Evolutionary conservation across 345 rosid species (phyloP), one percentile per base, ranked within the genome.

Genomic region (Pistacia vera): DNA sequence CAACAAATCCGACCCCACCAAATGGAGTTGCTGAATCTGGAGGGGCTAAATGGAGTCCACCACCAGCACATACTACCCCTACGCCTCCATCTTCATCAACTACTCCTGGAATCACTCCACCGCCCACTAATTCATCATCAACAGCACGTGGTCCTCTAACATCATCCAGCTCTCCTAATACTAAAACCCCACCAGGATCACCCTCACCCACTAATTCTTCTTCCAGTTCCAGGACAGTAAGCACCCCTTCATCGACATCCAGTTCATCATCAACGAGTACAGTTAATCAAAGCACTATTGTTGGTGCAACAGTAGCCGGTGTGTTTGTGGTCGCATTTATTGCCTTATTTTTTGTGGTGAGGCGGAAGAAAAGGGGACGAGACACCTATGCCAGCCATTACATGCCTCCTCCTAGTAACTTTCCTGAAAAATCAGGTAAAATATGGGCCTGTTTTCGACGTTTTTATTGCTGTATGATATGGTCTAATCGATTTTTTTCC

Each of bases 351-450:
- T 79, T 88, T 56, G 51, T 79, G 44, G 74, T 77, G n/a, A 80
- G 81, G 67, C 86, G 76, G 77, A 89, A 83, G 70, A 92, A 64
- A 51, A 92, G 83, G 79, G 86, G 75, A 70, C 14, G 49, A 3
- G 86, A 78, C 44, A 73, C 65, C 0, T 85, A 83, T 41, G 58
- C 75, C 58, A 66, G 65, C 68, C 76, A 78, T 8, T 88, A 90
- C 82, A 70, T 82, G 79, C 91, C 93, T 17, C 90, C 91, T 4
- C 83, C 90, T 4, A 52, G 81, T 28, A 82, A 75, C 85, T 87
- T 85, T 72, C 35, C 88, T 5, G 70, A 80, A 25, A 80, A 85
- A 30, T 54, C 92, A 78, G 98, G 99, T 93, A 56, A 74, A 57
- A 69, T 36, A 59, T 60, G 28, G 8, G 33, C 8, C 56, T n/a